Evolutionary conservation across 2,329 filamentous ascomycete species (phyloP), one percentile per base, ranked within the genome.

Genomic region (Periconia macrospinosa): DNA sequence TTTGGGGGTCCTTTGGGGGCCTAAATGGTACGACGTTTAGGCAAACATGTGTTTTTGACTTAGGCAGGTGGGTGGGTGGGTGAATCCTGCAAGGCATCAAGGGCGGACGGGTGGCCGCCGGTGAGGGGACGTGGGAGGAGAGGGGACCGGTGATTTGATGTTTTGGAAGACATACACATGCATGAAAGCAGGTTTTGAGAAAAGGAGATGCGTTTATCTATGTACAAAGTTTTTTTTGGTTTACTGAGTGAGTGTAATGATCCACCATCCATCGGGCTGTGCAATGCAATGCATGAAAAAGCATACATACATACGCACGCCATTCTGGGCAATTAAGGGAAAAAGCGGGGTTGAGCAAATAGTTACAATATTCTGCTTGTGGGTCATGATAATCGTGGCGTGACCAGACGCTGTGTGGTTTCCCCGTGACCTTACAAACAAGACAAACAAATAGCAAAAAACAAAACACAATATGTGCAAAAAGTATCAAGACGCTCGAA

Each of bases 281-380:
- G 50, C 58, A 37, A 49, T 49, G 52, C 60, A n/a, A 59, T 60
- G 59, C 59, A 49, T 59, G 60, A 60, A 60, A 57, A 59, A 63
- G 53, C 56, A 15, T 41, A n/a, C 17, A 27, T 27, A 27, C 23
- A 27, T 27, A 8, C 23, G 8, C 8, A 27, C 8, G 23, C 23
- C 3, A 27, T n/a, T n/a, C n/a, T n/a, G n/a, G n/a, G n/a, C n/a
- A n/a, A n/a, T n/a, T n/a, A 37, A 37, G 5, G 15, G 11, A n/a
- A 37, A 37, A 37, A 37, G 33, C 33, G 33, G 33, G 33, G 33
- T 37, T 37, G 11, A 13, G 11, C 11, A 3, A n/a, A 37, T 13
- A 37, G 33, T 37, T 14, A 13, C 11, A 37, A n/a, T 13, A 3
- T 13, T 37, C 33, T 37, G 33, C 3, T 6, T 3, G 11, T 3